Conservation (phyloP, 2,329 filamentous ascomycete genomes). For the Apiospora pterosperma region DNA sequence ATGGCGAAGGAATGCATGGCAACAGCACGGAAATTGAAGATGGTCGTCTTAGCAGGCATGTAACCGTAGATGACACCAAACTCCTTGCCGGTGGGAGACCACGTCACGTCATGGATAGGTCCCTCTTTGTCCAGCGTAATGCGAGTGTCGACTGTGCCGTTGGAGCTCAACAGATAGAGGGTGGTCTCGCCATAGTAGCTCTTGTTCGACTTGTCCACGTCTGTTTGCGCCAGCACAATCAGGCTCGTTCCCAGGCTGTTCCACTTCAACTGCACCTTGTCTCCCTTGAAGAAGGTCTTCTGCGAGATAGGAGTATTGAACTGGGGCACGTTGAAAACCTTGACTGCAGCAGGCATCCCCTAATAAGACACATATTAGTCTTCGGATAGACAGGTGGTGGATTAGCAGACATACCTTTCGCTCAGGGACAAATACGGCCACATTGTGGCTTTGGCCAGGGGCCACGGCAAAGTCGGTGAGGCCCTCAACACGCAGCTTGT, state of each 20-base stretch:
- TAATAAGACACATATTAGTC: slow-evolving; percentile 34
- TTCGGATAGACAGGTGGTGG: background rate
- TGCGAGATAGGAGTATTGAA: slow-evolving; percentile 83
- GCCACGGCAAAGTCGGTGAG: slow-evolving; percentile 86
- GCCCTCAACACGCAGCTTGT: slow-evolving; percentile 90
- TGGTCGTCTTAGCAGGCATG: slow-evolving; percentile 98
- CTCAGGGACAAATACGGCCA: slow-evolving; percentile 94
- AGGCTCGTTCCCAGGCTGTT: slow-evolving; percentile 87
- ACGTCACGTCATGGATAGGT: slow-evolving; percentile 96
- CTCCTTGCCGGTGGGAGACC: slow-evolving; percentile 96
- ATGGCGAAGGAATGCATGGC: slow-evolving; percentile 82
- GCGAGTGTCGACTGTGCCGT: slow-evolving; percentile 87
- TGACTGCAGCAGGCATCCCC: slow-evolving; percentile 91
- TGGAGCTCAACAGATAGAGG: slow-evolving; percentile 89
- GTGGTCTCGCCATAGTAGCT: slow-evolving; percentile 99
- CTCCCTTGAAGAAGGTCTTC: slow-evolving; percentile 99
- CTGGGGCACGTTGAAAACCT: slow-evolving; percentile 89
- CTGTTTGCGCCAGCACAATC: slow-evolving; percentile 93
- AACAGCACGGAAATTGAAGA: slow-evolving; percentile 88
- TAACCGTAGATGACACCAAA: slow-evolving; percentile 97
- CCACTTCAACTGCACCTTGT: slow-evolving; percentile 99
- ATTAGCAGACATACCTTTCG: slow-evolving; percentile 65
- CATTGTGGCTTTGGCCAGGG: slow-evolving; percentile 83
- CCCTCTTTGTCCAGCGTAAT: slow-evolving; percentile 94
- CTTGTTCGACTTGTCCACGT: slow-evolving; percentile 97